Evolutionary conservation across 2,329 filamentous ascomycete species (phyloP).

Genomic region (Xylariales sp.): DNA sequence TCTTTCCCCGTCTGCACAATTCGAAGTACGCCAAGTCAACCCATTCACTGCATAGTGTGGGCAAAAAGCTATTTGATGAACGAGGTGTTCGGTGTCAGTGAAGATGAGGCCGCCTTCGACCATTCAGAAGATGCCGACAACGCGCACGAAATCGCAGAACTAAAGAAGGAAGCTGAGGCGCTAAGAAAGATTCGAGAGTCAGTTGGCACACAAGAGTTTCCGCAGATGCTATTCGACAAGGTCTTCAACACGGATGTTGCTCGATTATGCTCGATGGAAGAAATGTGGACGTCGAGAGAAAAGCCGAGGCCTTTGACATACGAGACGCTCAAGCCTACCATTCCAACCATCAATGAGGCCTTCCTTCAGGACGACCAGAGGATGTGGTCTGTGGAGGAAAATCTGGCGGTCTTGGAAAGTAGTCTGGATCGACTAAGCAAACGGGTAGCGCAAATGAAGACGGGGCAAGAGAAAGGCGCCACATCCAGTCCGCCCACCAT

Average conservation of each 20-base stretch:
- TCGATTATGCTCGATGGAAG: constrained; percentile 78
- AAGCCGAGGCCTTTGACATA: constrained; percentile 72
- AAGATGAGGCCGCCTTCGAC: constrained; percentile 80
- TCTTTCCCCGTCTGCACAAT: constrained; percentile 96
- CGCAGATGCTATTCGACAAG: constrained; percentile 82
- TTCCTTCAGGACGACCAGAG: constrained; percentile 64
- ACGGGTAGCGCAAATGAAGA: constrained; percentile 63
- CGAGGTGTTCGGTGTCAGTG: constrained; percentile 88
- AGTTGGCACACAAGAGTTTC: constrained; percentile 73
- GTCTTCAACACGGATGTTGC: constrained; percentile 84
- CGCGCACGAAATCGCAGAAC: constrained; percentile 78
- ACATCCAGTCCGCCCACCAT: constrained; percentile 59
- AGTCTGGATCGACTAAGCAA: constrained; percentile 73
- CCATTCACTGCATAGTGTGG: constrained; percentile 99
- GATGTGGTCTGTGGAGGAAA: constrained; percentile 78
- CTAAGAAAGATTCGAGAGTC: constrained; percentile 77
- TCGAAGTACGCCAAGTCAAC: constrained; percentile 89
- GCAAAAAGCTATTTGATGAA: constrained; percentile 94
- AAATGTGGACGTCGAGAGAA: constrained; percentile 88
- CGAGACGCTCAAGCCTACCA: constrained; percentile 51
- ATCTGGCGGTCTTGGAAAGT: constrained; percentile 79
- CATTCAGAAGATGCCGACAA: constrained; percentile 78
- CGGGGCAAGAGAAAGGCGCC: constrained; percentile 29
- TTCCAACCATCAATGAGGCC: constrained; percentile 46
- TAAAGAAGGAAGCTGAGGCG: constrained; percentile 78